These are phyloP conservation scores for Xylariomycetidae sp. DNA, from an alignment of 2,329 filamentous ascomycete species.

Conservation along the genomic window DNA sequence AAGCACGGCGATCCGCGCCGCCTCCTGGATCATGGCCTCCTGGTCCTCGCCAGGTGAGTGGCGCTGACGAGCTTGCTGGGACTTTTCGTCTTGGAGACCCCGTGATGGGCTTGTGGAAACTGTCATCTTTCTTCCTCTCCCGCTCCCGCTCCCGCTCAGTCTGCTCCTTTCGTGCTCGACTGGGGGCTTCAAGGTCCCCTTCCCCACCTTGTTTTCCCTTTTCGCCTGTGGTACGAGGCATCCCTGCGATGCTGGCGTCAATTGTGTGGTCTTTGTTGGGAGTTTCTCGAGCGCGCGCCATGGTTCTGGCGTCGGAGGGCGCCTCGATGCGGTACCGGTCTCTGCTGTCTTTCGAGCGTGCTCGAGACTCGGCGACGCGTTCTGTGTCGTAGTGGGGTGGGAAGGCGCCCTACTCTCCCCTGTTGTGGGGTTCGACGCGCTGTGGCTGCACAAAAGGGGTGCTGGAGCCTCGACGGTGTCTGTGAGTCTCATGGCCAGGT, in stretches of 20 bases:
- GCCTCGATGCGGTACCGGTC: constrained; percentile 19
- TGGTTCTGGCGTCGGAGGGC: constrained; percentile 5
- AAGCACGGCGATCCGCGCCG: constrained; percentile 20
- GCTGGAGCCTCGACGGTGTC: constrained; percentile 5
- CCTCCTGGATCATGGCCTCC: constrained; percentile 18
- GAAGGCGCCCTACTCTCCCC: constrained; percentile 13
- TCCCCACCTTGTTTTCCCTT: no score
- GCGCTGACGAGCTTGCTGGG: constrained; percentile 7
- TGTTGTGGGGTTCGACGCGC: constrained; percentile 4
- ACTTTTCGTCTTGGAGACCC: background rate
- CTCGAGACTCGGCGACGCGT: constrained; percentile 19
- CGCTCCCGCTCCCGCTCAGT: no score
- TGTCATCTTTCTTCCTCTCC: no score
- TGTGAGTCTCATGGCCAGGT: constrained; percentile 3
- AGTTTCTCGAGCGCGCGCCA: background rate
- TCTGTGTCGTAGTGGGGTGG: constrained; percentile 22
- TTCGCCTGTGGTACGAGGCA: no score
- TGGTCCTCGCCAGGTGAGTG: constrained; percentile 6
- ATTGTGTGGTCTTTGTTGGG: no score
- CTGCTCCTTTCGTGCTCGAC: no score
- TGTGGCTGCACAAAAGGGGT: constrained; percentile 5
- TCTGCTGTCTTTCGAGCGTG: constrained; percentile 17
- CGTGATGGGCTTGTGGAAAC: no score
- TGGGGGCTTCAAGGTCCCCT: no score
- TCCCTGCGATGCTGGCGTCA: no score